Evolutionary conservation across 163 green algal species (phyloP), one percentile per base, ranked within the genome.

Genomic region (Coccomyxa subellipsoidea): DNA sequence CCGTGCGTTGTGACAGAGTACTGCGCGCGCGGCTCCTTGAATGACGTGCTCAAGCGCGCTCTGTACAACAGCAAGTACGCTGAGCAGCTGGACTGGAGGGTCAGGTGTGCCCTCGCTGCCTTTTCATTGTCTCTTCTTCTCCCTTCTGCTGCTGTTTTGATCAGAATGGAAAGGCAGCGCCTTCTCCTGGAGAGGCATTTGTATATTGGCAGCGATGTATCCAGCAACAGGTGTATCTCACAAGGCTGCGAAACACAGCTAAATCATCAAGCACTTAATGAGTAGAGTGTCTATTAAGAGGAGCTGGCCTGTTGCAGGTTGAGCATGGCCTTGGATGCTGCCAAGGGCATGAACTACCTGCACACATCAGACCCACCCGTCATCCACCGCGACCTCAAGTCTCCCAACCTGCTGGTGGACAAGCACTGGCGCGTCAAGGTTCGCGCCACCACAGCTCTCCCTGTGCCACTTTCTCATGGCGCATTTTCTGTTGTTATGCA

Each of bases 301-400:
- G n/a, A n/a, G n/a, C n/a, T n/a, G n/a, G n/a, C n/a, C n/a, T n/a
- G n/a, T n/a, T n/a, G n/a, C 69, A 79, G 83, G 79, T 36, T 88
- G 34, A 84, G 79, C 59, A 88, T 88, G 84, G 78, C 59, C 4
- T 53, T 88, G 78, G 84, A 88, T 73, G 84, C 84, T 29, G 84
- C 84, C 34, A 88, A 88, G 81, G 91, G 91, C 79, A 93, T 94
- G 91, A 84, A 87, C 39, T 91, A 90, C 82, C 86, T 92, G 36
- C 89, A 93, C 83, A 77, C 70, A 27, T 75, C 79, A 38, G 59
- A 83, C 76, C 78, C 86, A 37, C 82, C 82, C n/a, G 86, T 91
- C 84, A 83, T 93, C 59, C 91, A 94, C 79, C 88, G 90, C 34
- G 90, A 94, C 83, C 86, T 94, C 76, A 89, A 91, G 85, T 90